phyloP scores from a whole-genome alignment of 1,284 basidiomycete species.

The Mycosarcoma mackinlayi region DNA sequence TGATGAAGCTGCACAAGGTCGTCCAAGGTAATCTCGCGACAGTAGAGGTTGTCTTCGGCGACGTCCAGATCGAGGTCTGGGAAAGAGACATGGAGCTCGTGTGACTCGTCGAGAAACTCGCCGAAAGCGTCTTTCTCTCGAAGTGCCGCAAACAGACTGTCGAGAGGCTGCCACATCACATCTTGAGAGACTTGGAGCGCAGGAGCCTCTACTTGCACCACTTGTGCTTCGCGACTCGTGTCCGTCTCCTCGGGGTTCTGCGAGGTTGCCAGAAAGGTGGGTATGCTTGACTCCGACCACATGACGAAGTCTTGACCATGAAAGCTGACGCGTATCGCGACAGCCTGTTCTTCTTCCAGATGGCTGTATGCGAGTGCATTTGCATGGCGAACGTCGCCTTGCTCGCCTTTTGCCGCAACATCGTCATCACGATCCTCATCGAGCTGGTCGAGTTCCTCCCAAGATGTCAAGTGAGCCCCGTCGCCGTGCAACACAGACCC shows the following conservation, averaged over 20 bases:
- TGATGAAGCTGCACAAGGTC: constrained; percentile 61
- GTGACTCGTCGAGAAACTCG: constrained; percentile 65
- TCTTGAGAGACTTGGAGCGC: constrained; percentile 42
- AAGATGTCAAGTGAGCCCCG: not conserved
- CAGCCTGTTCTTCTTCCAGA: constrained; percentile 10
- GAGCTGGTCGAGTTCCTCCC: constrained; percentile 14
- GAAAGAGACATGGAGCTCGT: constrained; percentile 54
- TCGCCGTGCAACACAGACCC: not conserved
- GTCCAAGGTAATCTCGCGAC: constrained; percentile 59
- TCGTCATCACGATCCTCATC: constrained; percentile 9
- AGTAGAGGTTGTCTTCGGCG: constrained; percentile 63
- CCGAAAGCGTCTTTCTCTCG: constrained; percentile 60
- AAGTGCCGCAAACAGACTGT: constrained; percentile 56
- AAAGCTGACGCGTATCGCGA: constrained; percentile 55
- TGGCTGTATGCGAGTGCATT: constrained; percentile 7
- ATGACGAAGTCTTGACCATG: constrained; percentile 64
- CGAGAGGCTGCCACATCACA: constrained; percentile 59
- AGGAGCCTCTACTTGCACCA: constrained; percentile 51
- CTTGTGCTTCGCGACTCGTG: constrained; percentile 2
- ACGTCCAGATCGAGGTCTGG: constrained; percentile 59
- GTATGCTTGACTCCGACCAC: constrained; percentile 45
- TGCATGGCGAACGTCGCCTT: constrained; percentile 8
- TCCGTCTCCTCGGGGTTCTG: not conserved
- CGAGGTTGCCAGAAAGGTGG: constrained; percentile 14
- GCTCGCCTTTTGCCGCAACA: not conserved